phyloP scores from a whole-genome alignment of 345 rosid species.

The Gossypioides kirkii region DNA sequence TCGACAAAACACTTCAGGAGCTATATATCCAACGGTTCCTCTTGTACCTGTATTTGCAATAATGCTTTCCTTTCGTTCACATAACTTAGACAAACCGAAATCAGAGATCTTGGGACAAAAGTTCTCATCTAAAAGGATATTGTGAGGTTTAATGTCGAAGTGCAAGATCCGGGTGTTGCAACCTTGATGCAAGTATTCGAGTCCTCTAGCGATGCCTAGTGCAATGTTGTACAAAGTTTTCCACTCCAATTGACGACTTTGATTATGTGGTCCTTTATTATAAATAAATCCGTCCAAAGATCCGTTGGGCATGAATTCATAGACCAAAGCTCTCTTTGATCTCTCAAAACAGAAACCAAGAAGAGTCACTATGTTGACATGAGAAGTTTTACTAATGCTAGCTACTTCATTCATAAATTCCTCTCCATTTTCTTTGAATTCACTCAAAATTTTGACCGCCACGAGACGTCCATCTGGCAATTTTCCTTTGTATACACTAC shows the following conservation, averaged over 20 bases:
- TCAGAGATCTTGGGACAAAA: conserved; percentile 27
- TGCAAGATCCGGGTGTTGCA: conserved; percentile 45
- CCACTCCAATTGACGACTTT: neutral
- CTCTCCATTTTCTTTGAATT: neutral
- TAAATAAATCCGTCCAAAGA: conserved; percentile 33
- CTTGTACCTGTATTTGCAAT: conserved; percentile 19
- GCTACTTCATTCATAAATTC: neutral
- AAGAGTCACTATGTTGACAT: too few species aligned
- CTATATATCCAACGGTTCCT: conserved; percentile 24
- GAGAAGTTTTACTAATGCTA: too few species aligned
- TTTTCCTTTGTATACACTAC: neutral
- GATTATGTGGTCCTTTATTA: neutral
- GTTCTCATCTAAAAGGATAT: too few species aligned
- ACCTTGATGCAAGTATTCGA: conserved; percentile 47
- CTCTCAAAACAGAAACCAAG: too few species aligned
- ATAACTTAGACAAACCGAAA: conserved; percentile 45
- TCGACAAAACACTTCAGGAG: conserved; percentile 37
- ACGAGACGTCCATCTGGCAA: conserved; percentile 23
- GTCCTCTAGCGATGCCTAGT: conserved; percentile 18
- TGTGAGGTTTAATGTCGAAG: conserved; percentile 42
- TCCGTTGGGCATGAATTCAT: conserved; percentile 38
- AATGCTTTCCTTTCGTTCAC: conserved; percentile 27
- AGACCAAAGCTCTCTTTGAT: conserved; percentile 20
- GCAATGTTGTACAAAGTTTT: neutral
- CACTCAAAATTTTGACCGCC: conserved; percentile 22